Evolutionary conservation across 2,329 filamentous ascomycete genomes (phyloP).

Genomic region (Drechslerella dactyloides): DNA sequence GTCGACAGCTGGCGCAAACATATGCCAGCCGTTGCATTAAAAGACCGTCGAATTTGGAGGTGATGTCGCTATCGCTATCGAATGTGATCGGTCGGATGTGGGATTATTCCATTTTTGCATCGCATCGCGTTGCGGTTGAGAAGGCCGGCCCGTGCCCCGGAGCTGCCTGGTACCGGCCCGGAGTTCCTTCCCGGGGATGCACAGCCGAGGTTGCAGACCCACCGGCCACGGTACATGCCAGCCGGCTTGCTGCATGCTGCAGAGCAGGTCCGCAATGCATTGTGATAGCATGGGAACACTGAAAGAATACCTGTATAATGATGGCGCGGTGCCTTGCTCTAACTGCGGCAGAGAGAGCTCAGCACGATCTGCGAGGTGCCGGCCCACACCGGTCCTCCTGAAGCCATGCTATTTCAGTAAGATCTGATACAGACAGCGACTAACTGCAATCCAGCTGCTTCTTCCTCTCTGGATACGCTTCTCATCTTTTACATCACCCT

Average conservation of each 20-base stretch:
- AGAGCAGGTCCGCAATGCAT: no score
- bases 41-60: background rate
- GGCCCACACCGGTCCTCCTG: no score
- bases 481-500: background rate
- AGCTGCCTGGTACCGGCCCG: background rate
- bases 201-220: no score
- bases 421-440: background rate
- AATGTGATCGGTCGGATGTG: background rate
- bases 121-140: background rate
- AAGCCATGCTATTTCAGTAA: no score
- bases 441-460: constrained; percentile 1
- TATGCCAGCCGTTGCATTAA: constrained; percentile 46
- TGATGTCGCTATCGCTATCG: background rate
- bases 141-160: background rate
- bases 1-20: constrained; percentile 38
- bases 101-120: background rate
- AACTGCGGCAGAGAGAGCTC: no score
- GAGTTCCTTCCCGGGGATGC: background rate
- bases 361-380: no score
- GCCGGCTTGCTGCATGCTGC: background rate
- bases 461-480: background rate
- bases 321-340: no score
- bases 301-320: no score
- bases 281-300: no score
- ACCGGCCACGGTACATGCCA: background rate